A percentile compares a stretch with the other conserved stretches of the same genome.
Conservation (phyloP, 2,329 filamentous ascomycete genomes). For the Rhinocladiella mackenziei region DNA sequence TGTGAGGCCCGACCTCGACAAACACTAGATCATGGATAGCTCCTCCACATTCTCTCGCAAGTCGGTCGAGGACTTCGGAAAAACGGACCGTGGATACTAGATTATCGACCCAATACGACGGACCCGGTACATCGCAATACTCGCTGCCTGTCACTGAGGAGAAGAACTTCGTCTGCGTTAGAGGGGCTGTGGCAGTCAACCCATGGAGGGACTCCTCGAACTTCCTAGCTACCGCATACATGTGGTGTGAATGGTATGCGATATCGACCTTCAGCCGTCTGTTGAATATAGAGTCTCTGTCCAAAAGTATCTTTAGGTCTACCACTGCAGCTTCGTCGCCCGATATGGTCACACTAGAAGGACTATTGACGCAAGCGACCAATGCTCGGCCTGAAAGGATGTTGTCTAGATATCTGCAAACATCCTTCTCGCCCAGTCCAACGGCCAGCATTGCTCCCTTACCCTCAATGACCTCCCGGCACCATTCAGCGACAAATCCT, state of each 20-base stretch:
- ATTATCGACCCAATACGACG: conserved; percentile 34
- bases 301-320: neutral
- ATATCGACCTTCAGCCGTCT: conserved; percentile 23
- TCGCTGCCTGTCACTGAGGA: conserved; percentile 8
- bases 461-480: neutral
- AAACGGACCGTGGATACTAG: conserved; percentile 33
- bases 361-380: conserved; percentile 9
- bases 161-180: neutral
- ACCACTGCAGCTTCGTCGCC: conserved; percentile 5
- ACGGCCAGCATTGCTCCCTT: neutral
- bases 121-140: conserved; percentile 13
- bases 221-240: conserved; percentile 11
- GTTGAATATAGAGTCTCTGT: neutral
- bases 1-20: conserved; percentile 17
- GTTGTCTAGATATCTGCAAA: neutral
- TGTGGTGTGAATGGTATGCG: conserved; percentile 31
- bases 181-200: neutral
- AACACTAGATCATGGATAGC: conserved; percentile 6
- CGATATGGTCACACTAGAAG: conserved; percentile 5
- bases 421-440: neutral
- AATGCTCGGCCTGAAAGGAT: neutral
- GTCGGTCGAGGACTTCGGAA: conserved; percentile 18
- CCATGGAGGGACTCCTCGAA: conserved; percentile 7
- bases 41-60: conserved; percentile 7
- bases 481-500: neutral